Evolutionary conservation across 2,329 filamentous ascomycete genomes (phyloP).

Genomic region (Cercospora sp.): DNA sequence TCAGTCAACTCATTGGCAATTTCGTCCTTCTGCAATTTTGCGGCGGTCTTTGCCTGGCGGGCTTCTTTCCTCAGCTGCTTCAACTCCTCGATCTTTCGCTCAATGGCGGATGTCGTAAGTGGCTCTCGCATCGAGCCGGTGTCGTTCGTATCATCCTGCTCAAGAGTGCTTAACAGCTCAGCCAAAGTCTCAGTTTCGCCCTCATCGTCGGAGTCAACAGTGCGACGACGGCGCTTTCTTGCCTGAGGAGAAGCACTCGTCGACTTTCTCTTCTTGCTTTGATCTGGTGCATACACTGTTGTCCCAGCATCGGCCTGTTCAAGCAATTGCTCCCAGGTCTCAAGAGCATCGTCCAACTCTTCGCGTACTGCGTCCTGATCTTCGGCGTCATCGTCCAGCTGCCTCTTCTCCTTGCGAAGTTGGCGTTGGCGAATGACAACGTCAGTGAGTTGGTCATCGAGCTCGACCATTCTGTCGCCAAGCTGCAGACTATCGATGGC

Average conservation of each 20-base stretch:
- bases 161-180: conserved; percentile 1
- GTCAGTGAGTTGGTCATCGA: conserved; percentile 34
- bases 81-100: conserved; percentile 47
- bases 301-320: conserved; percentile 45
- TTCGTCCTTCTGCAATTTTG: conserved; percentile 38
- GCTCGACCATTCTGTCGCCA: conserved; percentile 35
- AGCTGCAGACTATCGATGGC: conserved; percentile 44
- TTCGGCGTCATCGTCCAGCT: conserved; percentile 39
- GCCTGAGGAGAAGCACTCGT: conserved; percentile 6
- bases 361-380: conserved; percentile 40
- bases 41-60: conserved; percentile 27
- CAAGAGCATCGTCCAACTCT: conserved; percentile 46
- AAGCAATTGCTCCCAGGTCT: conserved; percentile 48
- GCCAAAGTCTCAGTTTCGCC: conserved; percentile 21
- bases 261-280: conserved; percentile 38
- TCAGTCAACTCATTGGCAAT: conserved; percentile 34
- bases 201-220: conserved; percentile 33
- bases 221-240: conserved; percentile 22
- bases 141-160: conserved; percentile 23
- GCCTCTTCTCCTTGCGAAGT: conserved; percentile 28
- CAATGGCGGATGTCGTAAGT: conserved; percentile 45
- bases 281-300: conserved; percentile 44
- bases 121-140: conserved; percentile 32
- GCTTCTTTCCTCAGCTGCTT: conserved; percentile 45
- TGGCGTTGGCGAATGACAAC: conserved; percentile 23